These are phyloP conservation scores for Misopates orontium DNA, from an alignment of 257 asterid species.

Conservation along the genomic window DNA sequence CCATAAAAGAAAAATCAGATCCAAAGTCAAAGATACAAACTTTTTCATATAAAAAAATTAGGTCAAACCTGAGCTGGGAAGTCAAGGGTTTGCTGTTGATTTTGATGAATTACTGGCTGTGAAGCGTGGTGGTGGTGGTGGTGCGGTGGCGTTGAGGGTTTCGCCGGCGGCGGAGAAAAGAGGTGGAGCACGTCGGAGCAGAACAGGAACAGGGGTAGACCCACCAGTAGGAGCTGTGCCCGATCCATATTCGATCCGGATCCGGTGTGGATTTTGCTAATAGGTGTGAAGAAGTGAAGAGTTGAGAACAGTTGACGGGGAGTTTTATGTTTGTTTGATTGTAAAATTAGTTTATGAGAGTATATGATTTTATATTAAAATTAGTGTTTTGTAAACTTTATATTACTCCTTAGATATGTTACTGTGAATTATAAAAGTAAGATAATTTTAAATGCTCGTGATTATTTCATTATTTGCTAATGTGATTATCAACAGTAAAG, in stretches of 20 bases:
- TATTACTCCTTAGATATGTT: too few species aligned
- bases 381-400: too few species aligned
- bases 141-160: slow-evolving; percentile 47
- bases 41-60: not conserved
- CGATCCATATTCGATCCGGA: slow-evolving; percentile 60
- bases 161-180: slow-evolving; percentile 75
- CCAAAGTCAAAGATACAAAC: slow-evolving; percentile 2
- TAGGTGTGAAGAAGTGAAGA: not conserved
- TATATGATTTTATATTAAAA: not conserved
- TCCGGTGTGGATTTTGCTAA: not conserved
- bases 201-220: slow-evolving; percentile 80
- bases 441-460: too few species aligned
- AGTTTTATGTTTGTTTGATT: not conserved
- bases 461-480: too few species aligned
- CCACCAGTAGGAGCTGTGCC: slow-evolving; percentile 69
- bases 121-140: slow-evolving; percentile 50
- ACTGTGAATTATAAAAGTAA: too few species aligned
- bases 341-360: too few species aligned
- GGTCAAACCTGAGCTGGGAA: slow-evolving; percentile 66
- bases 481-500: too few species aligned
- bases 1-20: not conserved
- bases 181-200: slow-evolving; percentile 74
- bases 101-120: slow-evolving; percentile 48
- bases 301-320: too few species aligned
- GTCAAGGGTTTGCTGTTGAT: slow-evolving; percentile 54